Conservation (phyloP, 495 filamentous ascomycete genomes). For the Aspergillus nidulans region DNA sequence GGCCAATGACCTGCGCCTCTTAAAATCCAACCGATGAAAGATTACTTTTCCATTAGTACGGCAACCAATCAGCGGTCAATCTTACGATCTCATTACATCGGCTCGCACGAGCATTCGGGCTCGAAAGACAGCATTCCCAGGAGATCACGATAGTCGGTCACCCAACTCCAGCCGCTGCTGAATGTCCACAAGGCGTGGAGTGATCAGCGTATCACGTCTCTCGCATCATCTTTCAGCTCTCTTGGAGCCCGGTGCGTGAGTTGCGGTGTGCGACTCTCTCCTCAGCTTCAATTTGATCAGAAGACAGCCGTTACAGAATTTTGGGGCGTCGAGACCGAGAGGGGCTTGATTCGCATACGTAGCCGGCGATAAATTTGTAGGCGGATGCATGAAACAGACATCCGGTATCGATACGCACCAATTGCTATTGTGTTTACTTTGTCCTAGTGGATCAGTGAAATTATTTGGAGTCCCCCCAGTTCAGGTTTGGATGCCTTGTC, state of each 20-base stretch:
- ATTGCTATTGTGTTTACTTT: not conserved
- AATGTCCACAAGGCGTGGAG: not conserved
- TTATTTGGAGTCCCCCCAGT: not conserved
- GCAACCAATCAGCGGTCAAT: slow-evolving; percentile 4
- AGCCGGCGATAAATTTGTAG: not conserved
- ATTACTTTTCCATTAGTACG: not conserved
- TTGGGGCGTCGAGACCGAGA: not conserved
- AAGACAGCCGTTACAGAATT: not conserved
- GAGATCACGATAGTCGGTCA: slow-evolving; percentile 6
- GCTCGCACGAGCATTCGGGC: not conserved
- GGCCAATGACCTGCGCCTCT: slow-evolving; percentile 1
- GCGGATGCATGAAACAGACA: not conserved
- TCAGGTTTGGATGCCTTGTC: not conserved
- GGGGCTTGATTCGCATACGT: not conserved
- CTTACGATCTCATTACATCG: slow-evolving; percentile 1
- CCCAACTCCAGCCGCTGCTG: not conserved
- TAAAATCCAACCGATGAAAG: slow-evolving; percentile 7
- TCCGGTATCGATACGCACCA: slow-evolving; percentile 2
- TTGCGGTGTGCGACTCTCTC: slow-evolving; percentile 1
- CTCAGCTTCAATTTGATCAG: not conserved
- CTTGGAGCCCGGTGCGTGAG: not conserved
- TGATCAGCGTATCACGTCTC: not conserved
- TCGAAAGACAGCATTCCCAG: not conserved
- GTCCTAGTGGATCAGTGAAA: not conserved
- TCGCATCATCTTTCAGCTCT: not conserved